Percentiles rank a stretch among this genome's conserved stretches.
phyloP scores from a whole-genome alignment of 2,329 filamentous ascomycete species.

The Talaromyces sp. region DNA sequence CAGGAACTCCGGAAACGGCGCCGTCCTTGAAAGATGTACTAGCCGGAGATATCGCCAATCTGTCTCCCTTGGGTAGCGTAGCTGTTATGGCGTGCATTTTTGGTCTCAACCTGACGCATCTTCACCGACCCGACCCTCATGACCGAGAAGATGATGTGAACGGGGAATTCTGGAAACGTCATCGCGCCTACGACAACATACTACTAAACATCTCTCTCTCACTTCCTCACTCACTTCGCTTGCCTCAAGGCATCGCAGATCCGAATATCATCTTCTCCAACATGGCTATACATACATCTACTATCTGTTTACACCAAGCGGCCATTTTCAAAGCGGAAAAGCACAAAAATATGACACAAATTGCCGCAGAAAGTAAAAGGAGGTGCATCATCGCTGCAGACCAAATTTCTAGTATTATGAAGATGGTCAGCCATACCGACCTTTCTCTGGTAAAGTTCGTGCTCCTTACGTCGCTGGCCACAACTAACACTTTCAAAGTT shows the following conservation, averaged over 20 bases:
- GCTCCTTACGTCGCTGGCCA: conserved; percentile 37
- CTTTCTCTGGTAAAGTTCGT: conserved; percentile 66
- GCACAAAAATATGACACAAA: conserved; percentile 69
- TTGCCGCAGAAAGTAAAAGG: conserved; percentile 85
- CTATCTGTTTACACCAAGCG: conserved; percentile 95
- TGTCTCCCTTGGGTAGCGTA: conserved; percentile 76
- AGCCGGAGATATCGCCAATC: conserved; percentile 62
- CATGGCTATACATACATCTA: conserved; percentile 95
- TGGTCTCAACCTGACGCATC: conserved; percentile 83
- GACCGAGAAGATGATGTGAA: conserved; percentile 85
- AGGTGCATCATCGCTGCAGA: conserved; percentile 90
- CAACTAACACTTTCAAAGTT: conserved; percentile 55
- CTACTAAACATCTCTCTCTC: conserved; percentile 81
- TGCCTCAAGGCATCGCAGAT: conserved; percentile 71
- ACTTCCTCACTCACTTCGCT: conserved; percentile 73
- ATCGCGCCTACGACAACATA: conserved; percentile 83
- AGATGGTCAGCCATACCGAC: conserved; percentile 87
- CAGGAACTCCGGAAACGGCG: conserved; percentile 65
- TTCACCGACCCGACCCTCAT: conserved; percentile 78
- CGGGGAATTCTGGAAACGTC: conserved; percentile 92
- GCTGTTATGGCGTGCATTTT: conserved; percentile 85
- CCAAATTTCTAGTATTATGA: conserved; percentile 93
- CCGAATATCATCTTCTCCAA: conserved; percentile 90
- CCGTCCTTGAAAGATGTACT: conserved; percentile 57
- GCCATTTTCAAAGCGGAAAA: conserved; percentile 97